Conservation (phyloP, 2,329 filamentous ascomycete species). For the Nigrospora osmanthi region DNA sequence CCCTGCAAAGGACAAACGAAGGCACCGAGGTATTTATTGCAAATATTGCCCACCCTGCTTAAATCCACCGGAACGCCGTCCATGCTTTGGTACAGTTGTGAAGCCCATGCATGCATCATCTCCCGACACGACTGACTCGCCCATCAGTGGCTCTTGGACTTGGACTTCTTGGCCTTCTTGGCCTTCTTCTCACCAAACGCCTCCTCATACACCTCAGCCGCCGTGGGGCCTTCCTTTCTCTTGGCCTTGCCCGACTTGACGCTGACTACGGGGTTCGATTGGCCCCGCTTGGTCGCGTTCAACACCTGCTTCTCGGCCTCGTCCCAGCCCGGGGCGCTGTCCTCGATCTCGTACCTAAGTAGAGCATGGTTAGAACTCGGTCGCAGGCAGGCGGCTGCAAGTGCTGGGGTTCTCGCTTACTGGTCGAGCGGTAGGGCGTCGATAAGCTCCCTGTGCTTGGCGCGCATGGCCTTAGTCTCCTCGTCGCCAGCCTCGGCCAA, state of each 20-base stretch:
- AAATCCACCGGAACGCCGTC: neutral
- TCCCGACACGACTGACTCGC: neutral
- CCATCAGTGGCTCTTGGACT: too few species aligned
- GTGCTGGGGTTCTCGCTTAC: constrained; percentile 26
- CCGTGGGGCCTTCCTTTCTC: constrained; percentile 58
- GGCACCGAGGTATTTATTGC: neutral
- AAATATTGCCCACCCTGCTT: neutral
- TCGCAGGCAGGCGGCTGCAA: too few species aligned
- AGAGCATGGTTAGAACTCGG: constrained; percentile 1
- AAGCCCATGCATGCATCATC: neutral
- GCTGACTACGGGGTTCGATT: constrained; percentile 61
- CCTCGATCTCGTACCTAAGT: constrained; percentile 57
- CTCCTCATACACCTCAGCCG: constrained; percentile 55
- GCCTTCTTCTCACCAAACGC: constrained; percentile 42
- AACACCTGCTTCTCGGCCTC: constrained; percentile 71
- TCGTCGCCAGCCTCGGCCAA: constrained; percentile 77
- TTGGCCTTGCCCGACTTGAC: constrained; percentile 74
- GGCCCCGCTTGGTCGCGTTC: constrained; percentile 44
- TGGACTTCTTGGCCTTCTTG: constrained; percentile 38
- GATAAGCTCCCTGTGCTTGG: constrained; percentile 81
- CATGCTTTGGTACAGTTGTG: neutral
- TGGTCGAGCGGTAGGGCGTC: constrained; percentile 83
- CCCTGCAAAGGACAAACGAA: too few species aligned
- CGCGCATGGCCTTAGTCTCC: constrained; percentile 59
- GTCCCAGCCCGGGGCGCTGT: constrained; percentile 53